Evolutionary conservation across 2,329 filamentous ascomycete genomes (phyloP).

Genomic region (Albophoma yamanashiensis): DNA sequence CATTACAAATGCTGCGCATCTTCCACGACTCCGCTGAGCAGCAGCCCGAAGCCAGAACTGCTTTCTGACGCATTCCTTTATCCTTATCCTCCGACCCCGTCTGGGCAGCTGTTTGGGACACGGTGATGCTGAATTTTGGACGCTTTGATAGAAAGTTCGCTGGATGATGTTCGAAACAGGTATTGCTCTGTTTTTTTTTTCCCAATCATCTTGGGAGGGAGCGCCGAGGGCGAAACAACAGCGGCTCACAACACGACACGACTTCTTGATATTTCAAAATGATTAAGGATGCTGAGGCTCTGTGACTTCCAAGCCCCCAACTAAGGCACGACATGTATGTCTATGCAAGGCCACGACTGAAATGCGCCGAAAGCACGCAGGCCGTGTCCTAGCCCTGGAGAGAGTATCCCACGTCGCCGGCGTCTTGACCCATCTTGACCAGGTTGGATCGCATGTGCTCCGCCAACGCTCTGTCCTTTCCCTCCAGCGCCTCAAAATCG

Average conservation of each 20-base stretch:
- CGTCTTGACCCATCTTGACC: constrained; percentile 49
- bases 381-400: constrained; percentile 32
- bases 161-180: no score
- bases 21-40: constrained; percentile 51
- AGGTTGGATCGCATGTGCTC: constrained; percentile 54
- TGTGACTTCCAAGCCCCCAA: no score
- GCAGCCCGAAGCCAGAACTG: constrained; percentile 50
- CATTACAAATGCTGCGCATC: constrained; percentile 38
- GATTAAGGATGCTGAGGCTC: no score
- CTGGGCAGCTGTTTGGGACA: no score
- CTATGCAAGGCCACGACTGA: not conserved
- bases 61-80: constrained; percentile 14
- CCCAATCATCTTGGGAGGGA: no score
- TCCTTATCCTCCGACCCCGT: no score
- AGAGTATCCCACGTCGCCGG: constrained; percentile 55
- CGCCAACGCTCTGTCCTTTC: constrained; percentile 35
- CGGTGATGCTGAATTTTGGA: not conserved
- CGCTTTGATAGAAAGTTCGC: no score
- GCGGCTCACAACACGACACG: no score
- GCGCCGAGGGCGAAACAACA: no score
- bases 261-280: no score
- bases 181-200: no score
- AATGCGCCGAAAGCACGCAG: not conserved
- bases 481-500: constrained; percentile 39
- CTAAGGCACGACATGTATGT: no score